Evolutionary conservation across 345 rosid genomes (phyloP).

Genomic region (Aethionema arabicum): DNA sequence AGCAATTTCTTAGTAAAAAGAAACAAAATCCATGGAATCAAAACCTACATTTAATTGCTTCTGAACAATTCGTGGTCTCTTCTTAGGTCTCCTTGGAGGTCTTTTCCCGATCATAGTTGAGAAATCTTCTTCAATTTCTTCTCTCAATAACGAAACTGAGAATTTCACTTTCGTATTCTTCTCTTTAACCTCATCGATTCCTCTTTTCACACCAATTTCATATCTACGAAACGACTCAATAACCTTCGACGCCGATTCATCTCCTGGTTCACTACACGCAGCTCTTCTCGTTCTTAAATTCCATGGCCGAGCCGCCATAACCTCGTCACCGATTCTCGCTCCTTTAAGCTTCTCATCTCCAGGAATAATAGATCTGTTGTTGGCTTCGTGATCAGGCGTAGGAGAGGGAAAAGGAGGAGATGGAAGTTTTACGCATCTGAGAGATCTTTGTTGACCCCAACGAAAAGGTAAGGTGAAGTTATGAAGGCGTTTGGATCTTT

Average conservation of each 20-base stretch:
- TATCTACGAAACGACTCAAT: not conserved
- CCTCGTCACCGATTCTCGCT: conserved; percentile 7
- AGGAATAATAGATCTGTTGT: conserved; percentile 8
- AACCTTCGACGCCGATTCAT: conserved; percentile 14
- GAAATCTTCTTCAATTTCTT: conserved; percentile 34
- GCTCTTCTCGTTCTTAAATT: conserved; percentile 38
- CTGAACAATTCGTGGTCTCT: conserved; percentile 36
- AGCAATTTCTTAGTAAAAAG: not conserved
- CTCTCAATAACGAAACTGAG: conserved; percentile 26
- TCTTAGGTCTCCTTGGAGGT: conserved; percentile 35
- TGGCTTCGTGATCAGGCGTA: conserved; percentile 13
- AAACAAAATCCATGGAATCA: not conserved
- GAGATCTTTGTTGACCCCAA: conserved; percentile 36
- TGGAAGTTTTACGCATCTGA: conserved; percentile 30
- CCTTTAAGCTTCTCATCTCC: not conserved
- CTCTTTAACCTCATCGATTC: not conserved
- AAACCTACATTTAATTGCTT: conserved; percentile 31
- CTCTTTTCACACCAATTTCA: conserved; percentile 24
- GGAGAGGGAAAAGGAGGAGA: conserved; percentile 15
- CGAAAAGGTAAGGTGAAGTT: conserved; percentile 31
- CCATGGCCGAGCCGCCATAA: conserved; percentile 26
- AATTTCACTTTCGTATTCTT: conserved; percentile 23
- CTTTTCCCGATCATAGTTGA: conserved; percentile 13
- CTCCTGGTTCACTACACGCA: conserved; percentile 25
- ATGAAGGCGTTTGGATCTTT: conserved; percentile 35